Evolutionary conservation across 1,284 basidiomycete species (phyloP), one percentile per base, ranked within the genome.

Genomic region (Cystobasidiaceae sp.): DNA sequence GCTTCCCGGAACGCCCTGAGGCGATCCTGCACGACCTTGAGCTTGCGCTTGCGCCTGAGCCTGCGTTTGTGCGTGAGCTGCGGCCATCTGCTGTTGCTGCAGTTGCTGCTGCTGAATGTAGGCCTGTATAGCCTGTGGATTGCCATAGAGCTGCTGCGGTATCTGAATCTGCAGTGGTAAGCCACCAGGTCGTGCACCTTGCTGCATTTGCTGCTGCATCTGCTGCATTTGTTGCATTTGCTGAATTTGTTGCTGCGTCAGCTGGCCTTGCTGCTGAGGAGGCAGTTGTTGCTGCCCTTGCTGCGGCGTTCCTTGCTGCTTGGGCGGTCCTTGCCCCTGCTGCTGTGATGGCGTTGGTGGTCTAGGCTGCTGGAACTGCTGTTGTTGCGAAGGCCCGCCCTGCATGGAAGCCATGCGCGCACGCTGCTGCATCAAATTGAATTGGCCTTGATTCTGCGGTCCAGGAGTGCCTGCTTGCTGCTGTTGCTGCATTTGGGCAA

Each of bases 341-440:
- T 51, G 45, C 32, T 60, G 59, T 3, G 27, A 37, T 17, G 15
- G 28, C 43, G 33, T 28, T 9, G 39, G 51, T 19, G 46, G 61
- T 4, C 27, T 39, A n/a, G 28, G 41, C 19, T 41, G 61, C 17
- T 41, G 61, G 28, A 37, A 46, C 21, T 43, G 33, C 21, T 27
- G n/a, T 13, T 19, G 5, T 27, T 19, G 15, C n/a, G n/a, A n/a
- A n/a, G n/a, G n/a, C n/a, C n/a, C n/a, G 43, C 39, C 33, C 28
- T 41, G 51, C 43, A 56, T 34, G 33, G 44, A 41, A 23, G 39
- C 28, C 60, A 52, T 51, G 46, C 33, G 34, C 9, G 51, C 46
- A 21, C 50, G 39, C 25, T 46, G 61, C 52, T 55, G 61, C 56
- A 59, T 59, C 9, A 59, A 28, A 28, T 59, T 59, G 51, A 46